Evolutionary conservation across 345 rosid species (phyloP).

Genomic region (Arabis hirsuta): DNA sequence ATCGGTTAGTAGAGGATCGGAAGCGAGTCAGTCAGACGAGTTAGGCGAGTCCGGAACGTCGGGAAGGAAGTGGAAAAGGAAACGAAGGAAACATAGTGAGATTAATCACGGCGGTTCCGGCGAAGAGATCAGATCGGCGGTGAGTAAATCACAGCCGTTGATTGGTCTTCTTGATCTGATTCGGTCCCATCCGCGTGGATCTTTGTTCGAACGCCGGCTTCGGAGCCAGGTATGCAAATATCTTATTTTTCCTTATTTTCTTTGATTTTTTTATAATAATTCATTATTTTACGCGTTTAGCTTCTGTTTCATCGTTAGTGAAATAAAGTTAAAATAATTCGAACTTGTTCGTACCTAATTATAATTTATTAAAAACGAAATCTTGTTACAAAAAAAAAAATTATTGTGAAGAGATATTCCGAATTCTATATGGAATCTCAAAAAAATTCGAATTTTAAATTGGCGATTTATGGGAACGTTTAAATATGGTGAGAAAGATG

Average conservation of each 20-base stretch:
- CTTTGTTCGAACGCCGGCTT: conserved; percentile 63
- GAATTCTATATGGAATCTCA: conserved; percentile 16
- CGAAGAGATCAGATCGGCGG: conserved; percentile 39
- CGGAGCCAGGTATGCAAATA: conserved; percentile 55
- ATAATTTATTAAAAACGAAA: neutral
- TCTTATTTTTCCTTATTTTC: conserved; percentile 8
- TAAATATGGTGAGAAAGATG: conserved; percentile 6
- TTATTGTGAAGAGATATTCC: conserved; percentile 7
- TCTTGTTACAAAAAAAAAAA: neutral
- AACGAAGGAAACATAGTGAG: conserved; percentile 40
- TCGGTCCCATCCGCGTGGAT: conserved; percentile 60
- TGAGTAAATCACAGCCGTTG: conserved; percentile 64
- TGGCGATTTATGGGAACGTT: conserved; percentile 26
- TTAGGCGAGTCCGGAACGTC: conserved; percentile 62
- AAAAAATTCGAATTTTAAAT: conserved; percentile 26
- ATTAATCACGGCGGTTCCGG: conserved; percentile 20
- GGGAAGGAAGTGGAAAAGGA: conserved; percentile 46
- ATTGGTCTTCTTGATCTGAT: conserved; percentile 51
- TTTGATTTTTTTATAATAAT: neutral
- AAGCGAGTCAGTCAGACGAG: conserved; percentile 46
- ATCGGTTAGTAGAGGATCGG: conserved; percentile 38
- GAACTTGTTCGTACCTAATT: neutral
- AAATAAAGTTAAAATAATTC: neutral
- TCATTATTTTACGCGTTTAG: neutral
- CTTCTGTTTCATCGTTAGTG: neutral